Evolutionary conservation across 2,329 filamentous ascomycete genomes (phyloP).

Genomic region (Ophiocordyceps sinensis): DNA sequence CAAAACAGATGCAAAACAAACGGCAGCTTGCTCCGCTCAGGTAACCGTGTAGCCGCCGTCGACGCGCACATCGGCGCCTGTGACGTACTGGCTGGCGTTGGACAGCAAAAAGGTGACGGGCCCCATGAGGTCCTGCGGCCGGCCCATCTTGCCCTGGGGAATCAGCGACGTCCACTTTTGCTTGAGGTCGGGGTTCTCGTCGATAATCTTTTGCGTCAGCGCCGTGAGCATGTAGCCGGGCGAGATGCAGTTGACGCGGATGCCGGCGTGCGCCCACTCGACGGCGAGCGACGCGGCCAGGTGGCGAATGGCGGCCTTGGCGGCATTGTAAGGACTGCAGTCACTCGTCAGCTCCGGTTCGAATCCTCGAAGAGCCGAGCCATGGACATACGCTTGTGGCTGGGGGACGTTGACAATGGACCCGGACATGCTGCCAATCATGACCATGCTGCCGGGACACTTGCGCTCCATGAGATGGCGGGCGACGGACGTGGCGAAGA

Average conservation of each 20-base stretch:
- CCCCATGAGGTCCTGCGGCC: conserved; percentile 84
- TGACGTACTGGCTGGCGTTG: conserved; percentile 61
- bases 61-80: conserved; percentile 62
- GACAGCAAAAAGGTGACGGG: conserved; percentile 77
- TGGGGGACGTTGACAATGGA: conserved; percentile 91
- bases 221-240: conserved; percentile 96
- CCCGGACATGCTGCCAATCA: conserved; percentile 93
- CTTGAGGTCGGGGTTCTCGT: conserved; percentile 82
- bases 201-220: conserved; percentile 86
- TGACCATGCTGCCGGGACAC: conserved; percentile 69
- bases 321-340: conserved; percentile 66
- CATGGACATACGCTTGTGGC: conserved; percentile 56
- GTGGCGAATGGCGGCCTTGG: conserved; percentile 86
- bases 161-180: conserved; percentile 86
- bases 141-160: conserved; percentile 85
- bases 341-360: too few species aligned
- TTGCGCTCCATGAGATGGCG: conserved; percentile 79
- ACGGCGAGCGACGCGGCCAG: conserved; percentile 77
- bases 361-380: background rate
- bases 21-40: conserved; percentile 15
- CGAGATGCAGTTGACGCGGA: conserved; percentile 89
- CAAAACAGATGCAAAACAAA: too few species aligned
- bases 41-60: conserved; percentile 84
- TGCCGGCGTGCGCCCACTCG: conserved; percentile 79
- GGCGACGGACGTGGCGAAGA: conserved; percentile 73